Base-by-base conservation (phyloP, 331 rosid species). In the Cucumis variabilis region DNA sequence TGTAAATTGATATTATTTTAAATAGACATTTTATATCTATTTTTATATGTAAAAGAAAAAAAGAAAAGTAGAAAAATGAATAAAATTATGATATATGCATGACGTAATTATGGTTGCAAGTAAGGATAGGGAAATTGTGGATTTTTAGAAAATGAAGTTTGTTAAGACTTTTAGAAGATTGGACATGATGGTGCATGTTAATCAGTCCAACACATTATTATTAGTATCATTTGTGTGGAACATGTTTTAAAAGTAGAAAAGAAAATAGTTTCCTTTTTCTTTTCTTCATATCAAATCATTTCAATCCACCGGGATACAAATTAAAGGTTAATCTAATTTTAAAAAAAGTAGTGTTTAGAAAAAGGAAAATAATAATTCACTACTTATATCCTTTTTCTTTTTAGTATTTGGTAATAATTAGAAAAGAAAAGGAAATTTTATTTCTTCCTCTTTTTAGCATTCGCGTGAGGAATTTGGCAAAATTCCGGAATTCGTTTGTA, bases 121-220 rank as follows among this genome's bases (percentile, higher is more conserved):
- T 16, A 55, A 55, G 20, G 48, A 53, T 10, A 53, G 48, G 25
- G 83, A 79, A 46, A 55, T 60, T 30, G 2, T 25, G 27, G 46
- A 58, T 23, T 17, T 58, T 60, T 81, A 10, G 58, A 7, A 44
- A 58, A 4, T 58, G 46, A 58, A 58, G 53, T 81, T 60, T 81
- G 51, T 81, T 80, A 80, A 58, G 1, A 23, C 12, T 79, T 58
- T 79, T 53, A 9, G 25, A 30, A 58, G 85, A 81, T 81, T 27
- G 71, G 37, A 58, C 6, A 81, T 55, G 69, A 55, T 60, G 85
- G 70, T 81, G 68, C 85, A 81, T 81, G 70, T 58, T 81, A 81
- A 81, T 81, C 69, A 80, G 48, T 58, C 71, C 66, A 53, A 50
- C 84, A 24, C 66, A n/a, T 41, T 74, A 37, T 73, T 73, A 73